phyloP scores from a whole-genome alignment of 1,284 basidiomycete species.

The Termitomyces sp. region DNA sequence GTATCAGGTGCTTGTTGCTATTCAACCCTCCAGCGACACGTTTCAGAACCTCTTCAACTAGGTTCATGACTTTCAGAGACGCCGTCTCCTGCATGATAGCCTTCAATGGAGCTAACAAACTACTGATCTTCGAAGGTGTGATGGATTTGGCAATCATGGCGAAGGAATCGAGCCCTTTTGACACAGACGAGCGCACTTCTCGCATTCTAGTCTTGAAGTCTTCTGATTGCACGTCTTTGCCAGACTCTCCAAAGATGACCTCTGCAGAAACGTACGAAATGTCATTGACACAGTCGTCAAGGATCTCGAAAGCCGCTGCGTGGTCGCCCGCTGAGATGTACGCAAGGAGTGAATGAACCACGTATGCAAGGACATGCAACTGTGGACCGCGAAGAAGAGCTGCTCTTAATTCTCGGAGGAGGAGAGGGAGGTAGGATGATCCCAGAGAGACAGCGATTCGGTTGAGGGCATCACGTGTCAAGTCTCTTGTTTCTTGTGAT shows the following conservation, averaged over 20 bases:
- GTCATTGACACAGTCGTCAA: constrained; percentile 79
- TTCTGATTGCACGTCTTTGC: constrained; percentile 84
- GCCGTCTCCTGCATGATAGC: constrained; percentile 87
- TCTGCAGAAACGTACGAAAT: constrained; percentile 83
- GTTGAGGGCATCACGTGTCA: constrained; percentile 80
- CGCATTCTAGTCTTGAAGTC: constrained; percentile 95
- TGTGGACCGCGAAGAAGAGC: constrained; percentile 91
- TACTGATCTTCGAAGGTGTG: constrained; percentile 72
- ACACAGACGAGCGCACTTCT: constrained; percentile 78
- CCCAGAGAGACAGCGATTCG: constrained; percentile 80
- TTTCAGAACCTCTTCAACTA: constrained; percentile 86
- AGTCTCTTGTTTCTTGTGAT: constrained; percentile 91
- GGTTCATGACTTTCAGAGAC: constrained; percentile 76
- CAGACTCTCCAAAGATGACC: constrained; percentile 93
- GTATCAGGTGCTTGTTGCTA: constrained; percentile 69
- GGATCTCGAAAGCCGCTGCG: constrained; percentile 45
- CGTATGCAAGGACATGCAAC: constrained; percentile 87
- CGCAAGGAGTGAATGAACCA: constrained; percentile 78
- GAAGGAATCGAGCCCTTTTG: constrained; percentile 83
- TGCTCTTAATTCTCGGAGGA: constrained; percentile 78
- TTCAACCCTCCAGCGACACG: constrained; percentile 85
- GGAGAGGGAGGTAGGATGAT: constrained; percentile 65
- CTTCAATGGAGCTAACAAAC: constrained; percentile 76
- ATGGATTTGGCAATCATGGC: constrained; percentile 75
- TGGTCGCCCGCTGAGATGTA: constrained; percentile 69